Evolutionary conservation across 176 grass and related monocot genomes (phyloP).

Genomic region (sorghum (Sorghum bicolor)): DNA sequence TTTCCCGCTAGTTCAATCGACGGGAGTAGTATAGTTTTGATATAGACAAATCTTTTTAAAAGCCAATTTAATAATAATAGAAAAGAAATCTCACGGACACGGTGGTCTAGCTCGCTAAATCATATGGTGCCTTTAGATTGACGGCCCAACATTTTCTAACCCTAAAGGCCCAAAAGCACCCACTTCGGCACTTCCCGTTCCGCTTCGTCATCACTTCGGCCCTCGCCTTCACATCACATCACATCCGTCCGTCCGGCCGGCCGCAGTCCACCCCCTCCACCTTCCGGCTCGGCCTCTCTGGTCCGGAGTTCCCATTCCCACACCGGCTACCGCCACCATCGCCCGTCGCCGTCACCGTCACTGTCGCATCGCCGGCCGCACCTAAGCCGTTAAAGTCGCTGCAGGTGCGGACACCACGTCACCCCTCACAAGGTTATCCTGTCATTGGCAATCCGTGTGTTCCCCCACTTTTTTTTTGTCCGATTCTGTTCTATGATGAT

Average conservation of each 20-base stretch:
- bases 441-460: neutral
- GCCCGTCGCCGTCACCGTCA: neutral
- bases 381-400: neutral
- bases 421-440: neutral
- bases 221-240: too few species aligned
- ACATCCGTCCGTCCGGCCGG: too few species aligned
- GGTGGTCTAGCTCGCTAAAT: neutral
- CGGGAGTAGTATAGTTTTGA: too few species aligned
- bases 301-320: neutral
- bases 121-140: neutral
- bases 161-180: neutral
- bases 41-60: too few species aligned
- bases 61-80: too few species aligned
- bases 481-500: neutral
- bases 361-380: neutral
- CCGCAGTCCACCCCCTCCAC: too few species aligned
- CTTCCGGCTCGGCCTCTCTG: too few species aligned
- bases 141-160: neutral
- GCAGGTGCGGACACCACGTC: neutral
- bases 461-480: neutral
- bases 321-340: neutral
- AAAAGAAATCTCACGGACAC: neutral
- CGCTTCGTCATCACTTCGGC: too few species aligned
- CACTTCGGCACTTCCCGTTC: too few species aligned
- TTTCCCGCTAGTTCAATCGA: too few species aligned